These are phyloP conservation scores for Xylaria sp. DNA, from an alignment of 2,329 filamentous ascomycete genomes.

Conservation along the genomic window DNA sequence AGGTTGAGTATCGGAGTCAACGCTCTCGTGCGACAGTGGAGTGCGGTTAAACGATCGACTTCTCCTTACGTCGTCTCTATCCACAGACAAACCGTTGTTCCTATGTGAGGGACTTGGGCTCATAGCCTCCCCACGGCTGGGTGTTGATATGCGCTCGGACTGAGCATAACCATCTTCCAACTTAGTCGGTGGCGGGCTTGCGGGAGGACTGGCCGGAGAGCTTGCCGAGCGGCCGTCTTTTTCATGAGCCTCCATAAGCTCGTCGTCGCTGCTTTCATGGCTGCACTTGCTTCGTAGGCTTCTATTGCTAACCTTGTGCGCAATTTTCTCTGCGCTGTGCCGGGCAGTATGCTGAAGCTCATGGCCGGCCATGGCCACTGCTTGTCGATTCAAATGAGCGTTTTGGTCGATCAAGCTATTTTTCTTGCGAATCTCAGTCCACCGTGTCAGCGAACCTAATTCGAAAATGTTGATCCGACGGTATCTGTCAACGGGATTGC, in stretches of 20 bases:
- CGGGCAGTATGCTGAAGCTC: constrained; percentile 48
- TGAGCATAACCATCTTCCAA: constrained; percentile 40
- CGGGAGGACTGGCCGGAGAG: constrained; percentile 20
- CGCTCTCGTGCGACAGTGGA: constrained; percentile 12
- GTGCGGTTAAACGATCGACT: constrained; percentile 36
- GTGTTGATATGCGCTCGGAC: constrained; percentile 40
- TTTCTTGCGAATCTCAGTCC: constrained; percentile 75
- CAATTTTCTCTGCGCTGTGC: constrained; percentile 48
- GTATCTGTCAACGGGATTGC: constrained; percentile 75
- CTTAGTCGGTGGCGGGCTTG: constrained; percentile 34
- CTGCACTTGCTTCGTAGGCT: constrained; percentile 48
- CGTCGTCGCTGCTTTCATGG: constrained; percentile 48
- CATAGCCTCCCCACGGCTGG: constrained; percentile 53
- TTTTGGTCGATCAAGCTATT: constrained; percentile 66
- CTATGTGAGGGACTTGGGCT: constrained; percentile 54
- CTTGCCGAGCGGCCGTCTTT: constrained; percentile 30
- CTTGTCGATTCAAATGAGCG: constrained; percentile 51
- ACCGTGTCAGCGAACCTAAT: constrained; percentile 73
- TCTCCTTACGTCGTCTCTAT: constrained; percentile 33
- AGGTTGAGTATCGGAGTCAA: constrained; percentile 8
- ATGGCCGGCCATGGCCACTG: constrained; percentile 49
- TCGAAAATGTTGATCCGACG: constrained; percentile 78
- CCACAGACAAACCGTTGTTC: constrained; percentile 41
- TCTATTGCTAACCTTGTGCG: constrained; percentile 51
- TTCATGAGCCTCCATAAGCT: constrained; percentile 32